Conservation (phyloP, 2,329 filamentous ascomycete genomes). For the Xylariaceae sp. region DNA sequence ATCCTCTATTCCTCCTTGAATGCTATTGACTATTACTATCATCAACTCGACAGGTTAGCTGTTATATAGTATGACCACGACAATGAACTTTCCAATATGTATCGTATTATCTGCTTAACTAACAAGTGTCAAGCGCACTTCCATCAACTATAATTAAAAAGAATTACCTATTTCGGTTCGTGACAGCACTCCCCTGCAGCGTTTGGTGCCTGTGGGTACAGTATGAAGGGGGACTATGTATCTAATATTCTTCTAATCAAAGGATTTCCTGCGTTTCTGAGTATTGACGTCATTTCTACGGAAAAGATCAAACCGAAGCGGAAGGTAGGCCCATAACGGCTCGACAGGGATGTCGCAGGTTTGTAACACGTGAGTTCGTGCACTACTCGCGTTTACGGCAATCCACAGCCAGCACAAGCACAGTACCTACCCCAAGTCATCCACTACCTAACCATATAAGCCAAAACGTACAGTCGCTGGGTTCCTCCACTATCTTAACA, state of each 20-base stretch:
- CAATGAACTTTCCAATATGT: no score
- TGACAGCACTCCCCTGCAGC: no score
- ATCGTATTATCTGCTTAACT: no score
- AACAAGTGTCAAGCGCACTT: no score
- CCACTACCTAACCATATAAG: neutral
- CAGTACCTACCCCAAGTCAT: neutral
- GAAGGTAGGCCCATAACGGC: no score
- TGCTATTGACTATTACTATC: neutral
- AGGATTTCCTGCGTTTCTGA: neutral
- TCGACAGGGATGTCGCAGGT: slow-evolving; percentile 1
- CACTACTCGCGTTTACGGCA: slow-evolving; percentile 16
- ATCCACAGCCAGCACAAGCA: neutral
- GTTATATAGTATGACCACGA: no score
- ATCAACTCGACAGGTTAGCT: neutral
- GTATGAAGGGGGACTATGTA: no score
- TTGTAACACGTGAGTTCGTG: slow-evolving; percentile 26
- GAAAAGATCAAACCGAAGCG: no score
- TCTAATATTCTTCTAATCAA: no score
- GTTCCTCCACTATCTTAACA: neutral
- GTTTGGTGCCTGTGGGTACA: no score
- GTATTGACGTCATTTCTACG: neutral
- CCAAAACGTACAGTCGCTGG: neutral
- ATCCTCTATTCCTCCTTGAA: neutral
- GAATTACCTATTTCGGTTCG: no score
- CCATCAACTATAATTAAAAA: no score